These are phyloP conservation scores for Trichoderma citrinoviride DNA, from an alignment of 2,329 filamentous ascomycete genomes.

Conservation along the genomic window DNA sequence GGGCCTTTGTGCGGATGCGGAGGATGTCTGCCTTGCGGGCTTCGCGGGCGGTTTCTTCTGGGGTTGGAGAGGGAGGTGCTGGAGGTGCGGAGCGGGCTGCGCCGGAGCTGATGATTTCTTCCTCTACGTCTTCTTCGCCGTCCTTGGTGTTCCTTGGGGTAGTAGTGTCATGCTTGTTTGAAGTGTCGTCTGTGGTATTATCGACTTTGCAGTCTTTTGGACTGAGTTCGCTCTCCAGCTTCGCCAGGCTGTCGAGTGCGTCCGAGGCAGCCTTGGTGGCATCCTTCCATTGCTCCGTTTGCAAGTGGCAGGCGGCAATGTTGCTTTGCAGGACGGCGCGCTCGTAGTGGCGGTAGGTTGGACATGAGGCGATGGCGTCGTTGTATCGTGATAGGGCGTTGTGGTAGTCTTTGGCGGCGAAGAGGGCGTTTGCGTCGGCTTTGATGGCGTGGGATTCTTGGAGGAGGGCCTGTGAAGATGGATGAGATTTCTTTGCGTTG, in stretches of 20 bases:
- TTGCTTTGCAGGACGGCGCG: constrained; percentile 85
- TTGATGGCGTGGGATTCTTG: constrained; percentile 72
- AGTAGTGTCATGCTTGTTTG: constrained; percentile 40
- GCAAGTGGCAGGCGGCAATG: constrained; percentile 83
- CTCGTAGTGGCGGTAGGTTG: constrained; percentile 83
- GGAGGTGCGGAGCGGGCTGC: constrained; percentile 50
- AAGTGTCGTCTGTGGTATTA: not conserved
- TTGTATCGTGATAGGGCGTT: constrained; percentile 82
- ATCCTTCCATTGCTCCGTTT: constrained; percentile 80
- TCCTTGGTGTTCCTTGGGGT: constrained; percentile 32
- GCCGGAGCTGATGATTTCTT: constrained; percentile 59
- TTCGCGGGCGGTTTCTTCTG: constrained; percentile 24
- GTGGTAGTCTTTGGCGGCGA: constrained; percentile 67
- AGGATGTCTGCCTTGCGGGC: constrained; percentile 58
- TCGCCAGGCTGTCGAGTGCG: constrained; percentile 70
- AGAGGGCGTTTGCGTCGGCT: constrained; percentile 74
- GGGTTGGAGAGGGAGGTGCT: constrained; percentile 21
- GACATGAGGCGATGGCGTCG: constrained; percentile 72
- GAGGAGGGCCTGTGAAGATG: constrained; percentile 56
- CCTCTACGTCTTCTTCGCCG: constrained; percentile 50
- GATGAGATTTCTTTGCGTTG: not conserved
- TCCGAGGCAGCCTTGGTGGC: constrained; percentile 71
- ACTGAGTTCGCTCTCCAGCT: constrained; percentile 44
- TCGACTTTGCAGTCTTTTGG: constrained; percentile 24
- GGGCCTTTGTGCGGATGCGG: constrained; percentile 76